Evolutionary conservation across 2,329 filamentous ascomycete species (phyloP).

Genomic region (Periconia sp.): DNA sequence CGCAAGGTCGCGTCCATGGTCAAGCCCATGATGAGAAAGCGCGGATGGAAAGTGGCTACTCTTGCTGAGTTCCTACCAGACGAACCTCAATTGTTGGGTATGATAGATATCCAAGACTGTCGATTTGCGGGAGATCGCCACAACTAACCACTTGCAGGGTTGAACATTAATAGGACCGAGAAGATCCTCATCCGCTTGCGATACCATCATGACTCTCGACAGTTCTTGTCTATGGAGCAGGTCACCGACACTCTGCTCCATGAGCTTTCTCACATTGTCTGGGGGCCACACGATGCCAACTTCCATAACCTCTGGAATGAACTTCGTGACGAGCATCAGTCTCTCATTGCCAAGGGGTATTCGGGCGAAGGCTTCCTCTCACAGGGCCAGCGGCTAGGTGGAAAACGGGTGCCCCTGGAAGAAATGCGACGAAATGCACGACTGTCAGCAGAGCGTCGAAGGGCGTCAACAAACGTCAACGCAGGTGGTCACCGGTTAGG

Average conservation of each 20-base stretch:
- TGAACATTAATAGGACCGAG: constrained; percentile 76
- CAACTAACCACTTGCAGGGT: constrained; percentile 46
- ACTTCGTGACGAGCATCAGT: constrained; percentile 80
- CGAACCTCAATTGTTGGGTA: constrained; percentile 71
- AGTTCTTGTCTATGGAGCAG: constrained; percentile 79
- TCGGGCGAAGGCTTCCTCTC: constrained; percentile 87
- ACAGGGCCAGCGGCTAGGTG: constrained; percentile 71
- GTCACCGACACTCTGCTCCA: constrained; percentile 91
- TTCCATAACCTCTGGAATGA: constrained; percentile 91
- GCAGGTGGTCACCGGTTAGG: constrained; percentile 75
- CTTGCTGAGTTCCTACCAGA: constrained; percentile 85
- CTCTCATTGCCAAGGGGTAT: constrained; percentile 77
- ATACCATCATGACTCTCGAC: constrained; percentile 69
- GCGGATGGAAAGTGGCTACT: constrained; percentile 75
- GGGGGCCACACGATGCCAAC: constrained; percentile 77
- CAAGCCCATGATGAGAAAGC: constrained; percentile 91
- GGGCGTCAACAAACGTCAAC: constrained; percentile 59
- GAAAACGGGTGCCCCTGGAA: constrained; percentile 57
- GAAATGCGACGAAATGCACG: constrained; percentile 77
- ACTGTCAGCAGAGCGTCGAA: constrained; percentile 71
- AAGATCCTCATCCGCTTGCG: constrained; percentile 83
- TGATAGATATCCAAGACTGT: neutral
- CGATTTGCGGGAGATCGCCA: neutral
- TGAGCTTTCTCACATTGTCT: constrained; percentile 85
- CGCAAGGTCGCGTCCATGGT: constrained; percentile 84